Base-by-base conservation (phyloP, 176 grass and related monocot species). In the Carex littledalei region DNA sequence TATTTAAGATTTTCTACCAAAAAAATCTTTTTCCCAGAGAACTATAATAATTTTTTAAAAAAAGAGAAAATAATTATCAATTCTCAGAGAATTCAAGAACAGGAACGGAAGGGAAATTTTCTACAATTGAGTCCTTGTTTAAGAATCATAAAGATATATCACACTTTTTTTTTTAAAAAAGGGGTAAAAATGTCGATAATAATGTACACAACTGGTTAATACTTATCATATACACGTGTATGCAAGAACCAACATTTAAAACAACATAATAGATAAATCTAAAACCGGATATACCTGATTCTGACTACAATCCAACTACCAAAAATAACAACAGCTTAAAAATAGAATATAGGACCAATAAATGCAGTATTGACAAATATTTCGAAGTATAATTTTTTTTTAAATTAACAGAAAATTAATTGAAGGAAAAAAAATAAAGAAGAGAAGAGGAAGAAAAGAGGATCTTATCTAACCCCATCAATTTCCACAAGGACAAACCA, bases 401-500 rank as follows among this genome's bases (percentile, higher is more conserved):
- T 10, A 0, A 56, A 47, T 1, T 41, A 70, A 0, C 1, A 37
- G 8, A 47, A 47, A 72, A 72, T 71, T 71, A 72, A 72, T 72
- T 39, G 3, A 35, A 78, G 24, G n/a, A 47, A 56, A 53, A 78
- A 34, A 9, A 8, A 78, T 16, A 3, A 11, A 78, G 32, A 78
- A 56, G 24, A 56, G 26, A 14, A 20, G 15, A 71, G 10, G 47
- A 45, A 45, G 14, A 31, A 26, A 0, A 78, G 26, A 78, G 14
- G 74, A 78, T 31, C 74, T 78, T 57, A 78, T 57, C 74, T 57
- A 78, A 78, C 26, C 74, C 74, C 74, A 55, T 78, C 56, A 53
- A 78, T 57, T 78, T 78, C 26, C 24, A 56, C 74, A 78, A 8
- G 24, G 52, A 78, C 74, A 78, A 78, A 78, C 52, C 74, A 57